Evolutionary conservation across 345 rosid species (phyloP), one percentile per base, ranked within the genome.

Genomic region (Abelmoschus esculentus): DNA sequence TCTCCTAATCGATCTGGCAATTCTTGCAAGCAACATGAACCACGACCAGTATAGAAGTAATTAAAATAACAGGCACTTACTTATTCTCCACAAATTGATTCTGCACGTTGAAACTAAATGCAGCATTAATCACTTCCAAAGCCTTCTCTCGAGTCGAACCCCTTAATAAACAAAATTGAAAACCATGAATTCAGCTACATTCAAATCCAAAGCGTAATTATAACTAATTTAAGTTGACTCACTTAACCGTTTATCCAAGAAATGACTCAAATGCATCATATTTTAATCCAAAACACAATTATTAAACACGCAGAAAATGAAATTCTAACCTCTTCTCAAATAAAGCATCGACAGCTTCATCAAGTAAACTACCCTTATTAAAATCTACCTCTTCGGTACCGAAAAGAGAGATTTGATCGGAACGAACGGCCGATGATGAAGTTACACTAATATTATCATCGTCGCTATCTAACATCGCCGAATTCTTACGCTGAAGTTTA

Each of bases 261-360:
- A 17, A 61, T 7, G 2, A 34, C 17, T 4, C 66, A 61, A 18
- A 61, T 36, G 47, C n/a, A 17, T 1, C 1, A 18, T 9, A 62
- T 9, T 18, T 62, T 40, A 56, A 50, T 50, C 9, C 38, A 31
- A 52, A 8, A 9, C 2, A 22, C 9, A 42, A 42, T 6, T 31
- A 38, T 31, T 32, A 71, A 44, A 38, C 0, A 63, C 12, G 4
- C 9, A 34, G 29, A 14, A 3, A 60, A n/a, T 2, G 6, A 47
- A 57, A 38, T 14, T 40, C 66, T 50, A 13, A 85, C 98, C 98
- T 84, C 75, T 88, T 91, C 82, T 89, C 97, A 42, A 73, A 93
- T 55, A 91, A 77, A 74, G 88, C 91, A 85, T 93, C 96, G 4
- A 93, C 80, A 66, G 96, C 90, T 79, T 86, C 84, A 67, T 91